Evolutionary conservation across 2,329 filamentous ascomycete genomes (phyloP).

Genomic region (Akanthomyces lecanii): DNA sequence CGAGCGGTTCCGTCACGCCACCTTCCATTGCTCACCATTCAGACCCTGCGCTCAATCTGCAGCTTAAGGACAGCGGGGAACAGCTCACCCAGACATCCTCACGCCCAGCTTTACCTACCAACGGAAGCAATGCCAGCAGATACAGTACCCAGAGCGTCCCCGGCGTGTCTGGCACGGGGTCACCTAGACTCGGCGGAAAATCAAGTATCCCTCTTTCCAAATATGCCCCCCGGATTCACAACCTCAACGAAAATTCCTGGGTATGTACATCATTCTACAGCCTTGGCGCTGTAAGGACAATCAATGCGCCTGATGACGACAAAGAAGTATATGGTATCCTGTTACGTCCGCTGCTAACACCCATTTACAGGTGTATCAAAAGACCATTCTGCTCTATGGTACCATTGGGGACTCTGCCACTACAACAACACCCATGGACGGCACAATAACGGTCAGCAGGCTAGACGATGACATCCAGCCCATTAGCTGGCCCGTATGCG

Average conservation of each 20-base stretch:
- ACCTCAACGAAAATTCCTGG: conserved; percentile 78
- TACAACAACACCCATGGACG: conserved; percentile 67
- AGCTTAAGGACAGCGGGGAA: conserved; percentile 44
- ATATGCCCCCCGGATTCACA: conserved; percentile 75
- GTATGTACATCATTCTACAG: conserved; percentile 46
- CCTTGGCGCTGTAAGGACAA: neutral
- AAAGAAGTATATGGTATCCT: neutral
- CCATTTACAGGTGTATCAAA: conserved; percentile 73
- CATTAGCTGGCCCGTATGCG: conserved; percentile 79
- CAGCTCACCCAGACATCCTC: conserved; percentile 25
- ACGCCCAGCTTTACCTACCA: conserved; percentile 35
- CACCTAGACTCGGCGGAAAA: conserved; percentile 51
- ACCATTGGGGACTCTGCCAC: conserved; percentile 70
- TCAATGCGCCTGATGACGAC: neutral
- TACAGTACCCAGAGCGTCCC: conserved; percentile 50
- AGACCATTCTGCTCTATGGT: conserved; percentile 76
- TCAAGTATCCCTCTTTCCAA: conserved; percentile 63
- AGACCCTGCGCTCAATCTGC: conserved; percentile 59
- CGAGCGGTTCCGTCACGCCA: conserved; percentile 68
- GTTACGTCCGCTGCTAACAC: conserved; percentile 1
- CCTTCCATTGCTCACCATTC: conserved; percentile 67
- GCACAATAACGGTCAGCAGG: conserved; percentile 72
- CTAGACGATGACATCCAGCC: conserved; percentile 82
- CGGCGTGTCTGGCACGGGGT: conserved; percentile 58
- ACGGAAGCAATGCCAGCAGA: conserved; percentile 45